Base-by-base conservation (phyloP, 352 stramenopile species). In the Globisporangium okanoganense region DNA sequence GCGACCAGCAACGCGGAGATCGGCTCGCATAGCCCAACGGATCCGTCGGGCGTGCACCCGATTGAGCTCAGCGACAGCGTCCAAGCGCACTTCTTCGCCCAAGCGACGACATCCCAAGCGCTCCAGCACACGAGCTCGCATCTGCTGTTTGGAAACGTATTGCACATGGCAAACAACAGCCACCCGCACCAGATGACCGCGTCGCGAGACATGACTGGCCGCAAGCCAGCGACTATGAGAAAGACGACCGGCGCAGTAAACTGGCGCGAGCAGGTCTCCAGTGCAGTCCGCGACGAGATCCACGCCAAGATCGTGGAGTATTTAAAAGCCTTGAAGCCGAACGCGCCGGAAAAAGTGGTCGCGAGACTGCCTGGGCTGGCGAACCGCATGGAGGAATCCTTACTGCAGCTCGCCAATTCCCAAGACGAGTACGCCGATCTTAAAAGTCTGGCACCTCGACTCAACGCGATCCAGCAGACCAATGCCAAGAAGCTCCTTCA, bases 291-390 rank as follows among this genome's bases (percentile, higher is more conserved):
- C 41, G 70, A 85, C 36, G 56, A 38, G 8, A 71, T 92, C 58
- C 75, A 79, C 47, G 41, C 61, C 29, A 74, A 83, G 58, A 98
- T 97, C 70, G 92, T 97, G 18, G 81, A 94, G 50, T 85, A 98
- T 6, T 69, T 99, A 58, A 83, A 90, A 59, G 74, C 91, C 57
- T 78, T 97, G 54, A 98, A 98, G 66, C 96, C 96, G 24, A 96
- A 99, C 66, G 96, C 97, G 16, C 92, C 94, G 7, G 70, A 93
- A 45, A 97, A 98, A 72, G 98, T 98, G 87, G 75, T 98, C 44
- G 83, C 96, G 47, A 97, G 98, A 45, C 71, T 99, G 25, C 95
- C 96, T 2, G 89, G 97, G 36, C 97, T 99, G 82, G 96, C 97
- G 3, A 94, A 96, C 55, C 84, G 96, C 50, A 88, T 99, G 70